Evolutionary conservation across 805 yeast species (phyloP), one percentile per base, ranked within the genome.

Genomic region (Ascoidea rubescens): DNA sequence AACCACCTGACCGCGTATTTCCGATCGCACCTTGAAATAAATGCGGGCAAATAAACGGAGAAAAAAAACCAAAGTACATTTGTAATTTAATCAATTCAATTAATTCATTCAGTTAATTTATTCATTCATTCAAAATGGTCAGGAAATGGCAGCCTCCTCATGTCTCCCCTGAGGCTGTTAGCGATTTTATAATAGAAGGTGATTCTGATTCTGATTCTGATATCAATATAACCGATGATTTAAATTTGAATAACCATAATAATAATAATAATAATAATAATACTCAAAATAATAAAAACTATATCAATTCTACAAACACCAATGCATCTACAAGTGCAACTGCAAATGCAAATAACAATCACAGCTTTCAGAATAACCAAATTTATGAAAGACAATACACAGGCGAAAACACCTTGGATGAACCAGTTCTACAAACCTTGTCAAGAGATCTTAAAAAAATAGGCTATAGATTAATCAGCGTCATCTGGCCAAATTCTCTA

Each of bases 321-420:
- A 37, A 37, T 31, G 32, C 31, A 16, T 31, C 21, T 37, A 48
- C 21, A 17, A 30, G n/a, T 8, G 14, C 46, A 5, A 49, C 43
- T 30, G 12, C n/a, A 14, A 5, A 4, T 30, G 32, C 21, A 17
- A 48, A 31, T 16, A n/a, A 16, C 10, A 43, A 48, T 30, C 45
- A 30, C 21, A 49, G 45, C 5, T 48, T 51, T 32, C 63, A 63
- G 8, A 60, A 60, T 32, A 67, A 64, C 52, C 57, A 67, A 37
- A 52, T 68, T 31, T 69, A 64, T 51, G 82, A 78, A 60, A 71
- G 79, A 31, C 75, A 78, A 55, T 80, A 73, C 60, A 62, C 79
- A 21, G 88, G 88, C 2, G 85, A 86, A 32, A 84, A 82, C 60
- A 82, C 89, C 2, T 65, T 82, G 10, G 87, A 83, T 60, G 89